Base-by-base conservation (phyloP, 129 eudicot genomes). In the Gnaphalium uliginosum region DNA sequence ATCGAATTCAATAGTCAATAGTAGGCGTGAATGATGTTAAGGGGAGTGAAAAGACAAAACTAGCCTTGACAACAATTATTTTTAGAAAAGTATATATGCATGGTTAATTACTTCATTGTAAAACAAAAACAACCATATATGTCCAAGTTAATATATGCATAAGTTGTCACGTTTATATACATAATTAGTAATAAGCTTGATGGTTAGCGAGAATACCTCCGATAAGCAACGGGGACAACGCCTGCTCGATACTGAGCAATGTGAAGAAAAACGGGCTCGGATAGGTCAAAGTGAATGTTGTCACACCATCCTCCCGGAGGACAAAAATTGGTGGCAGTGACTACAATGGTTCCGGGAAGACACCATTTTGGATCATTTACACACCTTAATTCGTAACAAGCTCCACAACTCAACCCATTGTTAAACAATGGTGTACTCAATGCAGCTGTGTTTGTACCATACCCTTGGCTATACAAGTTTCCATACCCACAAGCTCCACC, bases 401-500 rank as follows among this genome's bases (percentile, higher is more conserved):
- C 83, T 51, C 96, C 96, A 29, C 96, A 90, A 65, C 91, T 88
- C 73, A 90, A 69, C 43, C 96, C 96, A 66, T 90, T 86, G 84
- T 90, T 82, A 76, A 87, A 90, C 75, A 90, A 70, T 27, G 93
- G 86, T 53, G 96, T 87, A 54, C 96, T 90, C 41, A 90, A 57
- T 48, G 96, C 96, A 17, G 96, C 90, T 19, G 96, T 90, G 68
- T 83, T 83, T 32, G 94, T 90, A 17, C 96, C 96, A 54, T 90
- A 90, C 19, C 96, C 96, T 48, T 82, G 87, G 81, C 91, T 84
- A 60, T 87, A 82, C 69, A 87, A 78, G 50, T 90, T 90, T 8
- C 96, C 96, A 76, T 87, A 90, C 23, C 96, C 96, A 82, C 96
- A 90, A 60, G 96, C 96, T 66, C 96, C 96, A 68, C 96, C 96